Percentiles rank a stretch among this genome's conserved stretches.
Evolutionary conservation across 2,329 filamentous ascomycete genomes (phyloP).

Genomic region (Aspergillus sclerotialis): DNA sequence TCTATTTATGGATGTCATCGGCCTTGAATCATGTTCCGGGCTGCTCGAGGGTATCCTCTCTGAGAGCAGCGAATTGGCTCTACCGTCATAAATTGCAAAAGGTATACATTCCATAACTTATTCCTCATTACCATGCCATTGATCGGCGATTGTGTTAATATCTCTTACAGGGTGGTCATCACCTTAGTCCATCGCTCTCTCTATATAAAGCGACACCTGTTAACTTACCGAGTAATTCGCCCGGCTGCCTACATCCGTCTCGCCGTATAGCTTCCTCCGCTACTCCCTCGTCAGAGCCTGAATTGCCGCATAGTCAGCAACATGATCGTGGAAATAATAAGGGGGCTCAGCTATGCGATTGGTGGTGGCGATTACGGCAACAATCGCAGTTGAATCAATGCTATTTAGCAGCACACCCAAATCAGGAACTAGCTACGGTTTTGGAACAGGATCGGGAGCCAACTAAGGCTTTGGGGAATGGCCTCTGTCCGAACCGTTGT

Average conservation of each 20-base stretch:
- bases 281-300: neutral
- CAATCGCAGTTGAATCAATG: slow-evolving; percentile 10
- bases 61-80: slow-evolving; percentile 25
- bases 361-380: slow-evolving; percentile 9
- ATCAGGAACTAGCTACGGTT: neutral
- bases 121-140: neutral
- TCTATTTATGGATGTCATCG: slow-evolving; percentile 38
- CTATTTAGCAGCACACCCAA: slow-evolving; percentile 1
- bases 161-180: slow-evolving; percentile 4
- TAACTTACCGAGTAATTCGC: neutral
- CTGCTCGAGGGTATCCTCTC: slow-evolving; percentile 29
- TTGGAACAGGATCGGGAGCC: neutral
- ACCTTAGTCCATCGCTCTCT: slow-evolving; percentile 3
- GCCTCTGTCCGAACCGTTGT: neutral
- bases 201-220: slow-evolving; percentile 2
- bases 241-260: neutral
- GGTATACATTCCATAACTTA: slow-evolving; percentile 10
- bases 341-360: slow-evolving; percentile 5
- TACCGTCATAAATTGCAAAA: slow-evolving; percentile 18
- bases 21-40: slow-evolving; percentile 31
- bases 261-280: neutral
- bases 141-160: neutral
- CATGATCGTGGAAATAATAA: slow-evolving; percentile 2
- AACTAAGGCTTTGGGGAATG: neutral
- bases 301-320: neutral